phyloP scores from a whole-genome alignment of 106 monocot species.

The Narthecium ossifragum region DNA sequence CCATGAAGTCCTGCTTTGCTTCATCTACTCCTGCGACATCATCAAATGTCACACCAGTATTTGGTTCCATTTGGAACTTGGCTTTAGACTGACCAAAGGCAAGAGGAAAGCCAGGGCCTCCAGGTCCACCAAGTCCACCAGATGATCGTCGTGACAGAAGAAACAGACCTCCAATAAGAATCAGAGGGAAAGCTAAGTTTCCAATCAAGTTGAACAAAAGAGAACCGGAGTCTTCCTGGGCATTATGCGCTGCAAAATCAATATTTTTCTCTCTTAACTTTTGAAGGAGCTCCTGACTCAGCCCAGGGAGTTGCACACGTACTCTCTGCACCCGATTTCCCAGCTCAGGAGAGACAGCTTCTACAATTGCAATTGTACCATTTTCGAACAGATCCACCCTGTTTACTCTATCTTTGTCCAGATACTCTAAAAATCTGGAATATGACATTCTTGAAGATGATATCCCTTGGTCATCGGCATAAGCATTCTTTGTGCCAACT shows the following conservation, averaged over 20 bases:
- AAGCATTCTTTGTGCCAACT: slow-evolving; percentile 36
- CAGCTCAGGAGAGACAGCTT: slow-evolving; percentile 85
- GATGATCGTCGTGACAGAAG: slow-evolving; percentile 80
- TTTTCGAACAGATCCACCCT: slow-evolving; percentile 91
- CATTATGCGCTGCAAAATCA: slow-evolving; percentile 93
- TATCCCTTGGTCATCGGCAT: slow-evolving; percentile 87
- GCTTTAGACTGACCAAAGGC: slow-evolving; percentile 84
- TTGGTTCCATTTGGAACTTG: slow-evolving; percentile 99
- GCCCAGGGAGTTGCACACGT: slow-evolving; percentile 92
- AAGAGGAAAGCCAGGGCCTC: slow-evolving; percentile 85
- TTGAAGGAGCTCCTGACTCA: slow-evolving; percentile 93
- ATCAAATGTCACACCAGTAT: slow-evolving; percentile 96
- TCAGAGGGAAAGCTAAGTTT: slow-evolving; percentile 84
- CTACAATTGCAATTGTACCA: slow-evolving; percentile 97
- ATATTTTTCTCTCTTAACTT: slow-evolving; percentile 90
- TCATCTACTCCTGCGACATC: slow-evolving; percentile 98
- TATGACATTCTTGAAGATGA: slow-evolving; percentile 99
- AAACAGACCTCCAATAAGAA: slow-evolving; percentile 88
- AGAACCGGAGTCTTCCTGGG: slow-evolving; percentile 80
- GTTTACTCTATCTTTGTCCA: slow-evolving; percentile 92
- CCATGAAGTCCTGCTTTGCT: slow-evolving; percentile 99
- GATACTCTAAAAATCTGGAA: slow-evolving; percentile 82
- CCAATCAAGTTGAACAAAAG: slow-evolving; percentile 87
- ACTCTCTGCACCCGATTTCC: slow-evolving; percentile 85
- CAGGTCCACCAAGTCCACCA: slow-evolving; percentile 92